phyloP scores from a whole-genome alignment of 306 rosid species.

The Rosa persica region DNA sequence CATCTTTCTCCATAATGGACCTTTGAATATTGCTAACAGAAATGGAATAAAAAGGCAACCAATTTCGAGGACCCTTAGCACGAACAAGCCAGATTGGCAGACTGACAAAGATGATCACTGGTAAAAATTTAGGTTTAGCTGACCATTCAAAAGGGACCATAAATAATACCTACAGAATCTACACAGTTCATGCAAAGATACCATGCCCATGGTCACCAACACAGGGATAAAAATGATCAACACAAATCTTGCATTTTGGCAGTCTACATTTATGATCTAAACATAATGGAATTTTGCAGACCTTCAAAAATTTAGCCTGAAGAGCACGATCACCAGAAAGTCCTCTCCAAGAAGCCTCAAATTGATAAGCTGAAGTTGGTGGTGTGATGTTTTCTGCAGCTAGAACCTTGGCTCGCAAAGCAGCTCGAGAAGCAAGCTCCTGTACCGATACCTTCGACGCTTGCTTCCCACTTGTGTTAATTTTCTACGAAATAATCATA shows the following conservation, averaged over 20 bases:
- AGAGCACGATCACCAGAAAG: constrained; percentile 62
- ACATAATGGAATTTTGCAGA: constrained; percentile 21
- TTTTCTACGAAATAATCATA: constrained; percentile 47
- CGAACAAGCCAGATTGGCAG: background rate
- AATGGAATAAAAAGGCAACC: constrained; percentile 6
- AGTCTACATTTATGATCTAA: background rate
- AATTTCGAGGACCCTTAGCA: constrained; percentile 12
- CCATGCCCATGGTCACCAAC: background rate
- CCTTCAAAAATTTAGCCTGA: constrained; percentile 75
- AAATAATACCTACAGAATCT: background rate
- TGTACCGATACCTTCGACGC: constrained; percentile 58
- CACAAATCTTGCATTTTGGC: background rate
- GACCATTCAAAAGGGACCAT: background rate
- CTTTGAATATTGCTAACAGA: background rate
- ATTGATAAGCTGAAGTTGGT: constrained; percentile 88
- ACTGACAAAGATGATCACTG: background rate
- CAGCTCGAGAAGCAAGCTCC: constrained; percentile 81
- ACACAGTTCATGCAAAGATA: background rate
- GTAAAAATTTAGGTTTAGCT: background rate
- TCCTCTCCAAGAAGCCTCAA: constrained; percentile 86
- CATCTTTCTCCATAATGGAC: background rate
- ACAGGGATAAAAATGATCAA: background rate
- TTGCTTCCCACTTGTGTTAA: constrained; percentile 36
- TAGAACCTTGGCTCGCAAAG: constrained; percentile 67
- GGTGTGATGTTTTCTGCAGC: constrained; percentile 64